Evolutionary conservation across 352 stramenopile genomes (phyloP).

Genomic region (Blastocystis sp.): DNA sequence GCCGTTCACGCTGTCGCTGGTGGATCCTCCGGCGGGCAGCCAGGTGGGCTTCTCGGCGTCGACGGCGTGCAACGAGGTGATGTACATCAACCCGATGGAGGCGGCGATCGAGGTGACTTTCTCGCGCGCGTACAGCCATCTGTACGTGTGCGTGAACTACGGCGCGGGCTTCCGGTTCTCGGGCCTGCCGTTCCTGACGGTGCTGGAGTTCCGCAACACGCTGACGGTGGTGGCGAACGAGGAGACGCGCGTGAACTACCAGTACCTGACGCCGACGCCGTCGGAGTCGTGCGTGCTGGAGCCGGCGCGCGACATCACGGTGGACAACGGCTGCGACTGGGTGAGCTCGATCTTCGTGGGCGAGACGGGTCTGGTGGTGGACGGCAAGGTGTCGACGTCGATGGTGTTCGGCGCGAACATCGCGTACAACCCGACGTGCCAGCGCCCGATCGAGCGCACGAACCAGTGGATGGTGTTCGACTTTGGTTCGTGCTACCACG

Average conservation of each 20-base stretch:
- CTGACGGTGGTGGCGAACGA: constrained; percentile 44
- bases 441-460: constrained; percentile 53
- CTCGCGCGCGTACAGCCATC: constrained; percentile 20
- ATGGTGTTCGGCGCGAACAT: constrained; percentile 64
- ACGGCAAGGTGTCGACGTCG: constrained; percentile 50
- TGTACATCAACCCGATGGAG: constrained; percentile 31
- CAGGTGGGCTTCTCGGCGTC: constrained; percentile 23
- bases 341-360: constrained; percentile 61
- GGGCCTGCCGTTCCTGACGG: constrained; percentile 32
- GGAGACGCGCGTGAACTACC: constrained; percentile 63
- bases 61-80: constrained; percentile 10
- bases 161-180: constrained; percentile 24
- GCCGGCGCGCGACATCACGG: not conserved
- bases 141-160: constrained; percentile 68
- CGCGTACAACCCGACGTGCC: constrained; percentile 25
- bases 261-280: constrained; percentile 45
- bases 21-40: constrained; percentile 1
- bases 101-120: constrained; percentile 2
- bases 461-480: constrained; percentile 69
- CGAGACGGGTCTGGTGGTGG: constrained; percentile 42
- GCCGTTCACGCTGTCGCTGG: constrained; percentile 24
- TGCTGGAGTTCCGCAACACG: constrained; percentile 60
- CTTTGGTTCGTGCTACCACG: constrained; percentile 59
- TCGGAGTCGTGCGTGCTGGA: not conserved
- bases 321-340: constrained; percentile 48